These are phyloP conservation scores for Neurospora sp. DNA, from an alignment of 495 filamentous ascomycete genomes.

Conservation along the genomic window DNA sequence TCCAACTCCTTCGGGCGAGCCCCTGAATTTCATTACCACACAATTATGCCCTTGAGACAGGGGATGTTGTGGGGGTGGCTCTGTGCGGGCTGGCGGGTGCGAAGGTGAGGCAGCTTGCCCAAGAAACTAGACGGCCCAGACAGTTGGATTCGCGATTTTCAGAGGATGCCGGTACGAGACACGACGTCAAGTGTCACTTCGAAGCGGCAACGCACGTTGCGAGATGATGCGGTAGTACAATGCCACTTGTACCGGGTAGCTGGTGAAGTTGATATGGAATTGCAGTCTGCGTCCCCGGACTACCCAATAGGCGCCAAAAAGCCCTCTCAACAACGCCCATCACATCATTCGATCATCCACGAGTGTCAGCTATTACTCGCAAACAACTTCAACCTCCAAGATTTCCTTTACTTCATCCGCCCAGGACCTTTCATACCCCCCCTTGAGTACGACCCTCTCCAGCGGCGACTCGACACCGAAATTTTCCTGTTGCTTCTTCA, in stretches of 20 bases:
- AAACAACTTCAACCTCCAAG: neutral
- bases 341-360: neutral
- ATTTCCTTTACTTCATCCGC: neutral
- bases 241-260: neutral
- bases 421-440: neutral
- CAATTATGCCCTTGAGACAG: neutral
- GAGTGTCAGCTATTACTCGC: neutral
- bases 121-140: neutral
- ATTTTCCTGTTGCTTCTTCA: neutral
- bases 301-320: neutral
- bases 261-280: neutral
- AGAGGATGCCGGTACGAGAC: neutral
- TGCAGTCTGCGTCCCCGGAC: neutral
- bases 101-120: neutral
- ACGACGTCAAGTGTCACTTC: neutral
- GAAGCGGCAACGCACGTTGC: neutral
- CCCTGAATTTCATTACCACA: neutral
- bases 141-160: neutral
- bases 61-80: neutral
- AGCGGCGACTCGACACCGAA: neutral
- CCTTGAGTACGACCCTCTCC: neutral
- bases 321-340: neutral
- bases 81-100: neutral
- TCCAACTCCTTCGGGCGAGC: neutral
- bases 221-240: neutral